Percentiles rank a stretch among this genome's conserved stretches.
phyloP scores from a whole-genome alignment of 73 alveolate genomes.

The Paramecium sexaurelia region DNA sequence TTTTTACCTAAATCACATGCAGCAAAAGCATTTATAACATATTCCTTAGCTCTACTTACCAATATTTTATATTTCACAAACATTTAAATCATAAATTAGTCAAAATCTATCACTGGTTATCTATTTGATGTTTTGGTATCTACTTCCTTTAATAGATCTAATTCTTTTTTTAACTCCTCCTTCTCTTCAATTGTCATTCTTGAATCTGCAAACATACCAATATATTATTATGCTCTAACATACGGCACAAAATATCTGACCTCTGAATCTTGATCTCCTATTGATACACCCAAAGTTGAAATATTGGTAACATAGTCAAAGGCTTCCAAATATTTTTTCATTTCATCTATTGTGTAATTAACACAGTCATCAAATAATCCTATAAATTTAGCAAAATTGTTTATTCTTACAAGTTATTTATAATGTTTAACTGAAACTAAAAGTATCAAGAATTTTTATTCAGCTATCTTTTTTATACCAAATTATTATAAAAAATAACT shows the following conservation, averaged over 20 bases:
- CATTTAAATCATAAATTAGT: constrained; percentile 62
- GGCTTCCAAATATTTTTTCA: constrained; percentile 62
- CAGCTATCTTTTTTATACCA: constrained; percentile 68
- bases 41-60: constrained; percentile 64
- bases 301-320: constrained; percentile 57
- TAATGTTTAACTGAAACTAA: constrained; percentile 62
- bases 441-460: constrained; percentile 56
- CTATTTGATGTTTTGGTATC: constrained; percentile 42
- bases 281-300: constrained; percentile 17
- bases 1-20: constrained; percentile 63
- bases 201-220: constrained; percentile 65
- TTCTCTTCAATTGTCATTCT: constrained; percentile 67
- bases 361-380: constrained; percentile 58
- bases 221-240: constrained; percentile 55
- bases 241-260: constrained; percentile 57
- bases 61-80: constrained; percentile 56
- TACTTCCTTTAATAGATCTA: constrained; percentile 60
- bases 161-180: constrained; percentile 61
- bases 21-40: constrained; percentile 69
- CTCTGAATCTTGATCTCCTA: constrained; percentile 38
- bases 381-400: constrained; percentile 62
- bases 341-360: constrained; percentile 61
- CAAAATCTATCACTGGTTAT: constrained; percentile 53
- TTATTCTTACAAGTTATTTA: constrained; percentile 40
- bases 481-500: constrained; percentile 41